Evolutionary conservation across 2,329 filamentous ascomycete genomes (phyloP), one percentile per base, ranked within the genome.

Genomic region (Fusarium begoniae): DNA sequence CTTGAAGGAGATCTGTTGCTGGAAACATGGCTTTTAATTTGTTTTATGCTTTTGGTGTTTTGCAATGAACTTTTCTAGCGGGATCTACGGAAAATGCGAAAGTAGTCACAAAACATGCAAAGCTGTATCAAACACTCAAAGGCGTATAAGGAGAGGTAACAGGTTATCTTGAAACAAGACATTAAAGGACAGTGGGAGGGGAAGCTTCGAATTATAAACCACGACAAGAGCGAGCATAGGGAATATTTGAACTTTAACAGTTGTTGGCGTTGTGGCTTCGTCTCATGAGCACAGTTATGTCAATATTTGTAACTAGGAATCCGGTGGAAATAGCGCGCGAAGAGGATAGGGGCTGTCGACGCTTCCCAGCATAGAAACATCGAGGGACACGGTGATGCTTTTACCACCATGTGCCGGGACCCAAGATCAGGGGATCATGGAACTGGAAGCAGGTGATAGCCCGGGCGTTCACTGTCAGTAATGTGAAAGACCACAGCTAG

Each of bases 161-260:
- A 55, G 55, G 57, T 64, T 61, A 58, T 54, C 41, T 67, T 66
- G 62, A 62, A 65, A 66, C 54, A 60, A 60, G 51, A 63, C 61
- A 40, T 38, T 35, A 57, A 48, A 48, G 63, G 57, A 32, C 57
- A 47, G 45, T 24, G 54, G 53, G 38, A 35, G 54, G 58, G 58
- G 56, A 45, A 40, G 63, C 63, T 61, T 57, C 62, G 50, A 75
- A 66, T 73, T 66, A 67, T 57, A 66, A 66, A 75, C 32, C 48
- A 66, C 72, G 45, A 70, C 35, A 56, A 69, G 75, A 75, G 75
- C 76, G 66, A 73, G 73, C 70, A 75, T 63, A 50, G 43, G 73
- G 66, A 69, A 63, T 70, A 67, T 72, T 63, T 62, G 55, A 43
- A 63, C 45, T 69, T 77, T 55, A 35, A 53, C 15, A 53, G 38